Evolutionary conservation across 2,329 filamentous ascomycete species (phyloP).

Genomic region (Eutypa lata): DNA sequence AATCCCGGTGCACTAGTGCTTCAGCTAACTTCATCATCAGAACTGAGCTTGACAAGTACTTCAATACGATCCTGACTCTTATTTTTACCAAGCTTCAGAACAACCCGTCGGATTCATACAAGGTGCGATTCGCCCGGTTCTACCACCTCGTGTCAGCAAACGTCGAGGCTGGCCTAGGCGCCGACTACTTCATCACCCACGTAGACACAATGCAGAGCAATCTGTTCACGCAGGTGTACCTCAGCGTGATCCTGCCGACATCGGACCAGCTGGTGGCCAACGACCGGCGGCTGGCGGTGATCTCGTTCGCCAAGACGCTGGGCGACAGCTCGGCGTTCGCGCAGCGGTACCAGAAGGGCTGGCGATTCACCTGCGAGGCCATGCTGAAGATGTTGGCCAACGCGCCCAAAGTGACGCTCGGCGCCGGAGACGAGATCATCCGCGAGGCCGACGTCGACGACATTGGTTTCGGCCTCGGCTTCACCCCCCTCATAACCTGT

Average conservation of each 20-base stretch:
- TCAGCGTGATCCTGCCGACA: slow-evolving; percentile 79
- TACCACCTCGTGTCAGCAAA: slow-evolving; percentile 87
- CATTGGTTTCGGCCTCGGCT: slow-evolving; percentile 89
- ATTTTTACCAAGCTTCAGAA: slow-evolving; percentile 76
- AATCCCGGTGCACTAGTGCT: not conserved
- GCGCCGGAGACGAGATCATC: slow-evolving; percentile 71
- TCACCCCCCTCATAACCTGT: slow-evolving; percentile 92
- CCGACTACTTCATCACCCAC: slow-evolving; percentile 86
- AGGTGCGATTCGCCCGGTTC: slow-evolving; percentile 85
- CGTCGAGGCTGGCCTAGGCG: slow-evolving; percentile 75
- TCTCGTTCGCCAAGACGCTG: slow-evolving; percentile 89
- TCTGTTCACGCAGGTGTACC: slow-evolving; percentile 82
- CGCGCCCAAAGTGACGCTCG: slow-evolving; percentile 65
- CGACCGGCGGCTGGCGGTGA: slow-evolving; percentile 89
- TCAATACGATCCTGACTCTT: slow-evolving; percentile 74
- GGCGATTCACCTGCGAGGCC: slow-evolving; percentile 86
- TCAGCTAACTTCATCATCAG: slow-evolving; percentile 35
- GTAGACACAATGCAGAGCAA: slow-evolving; percentile 78
- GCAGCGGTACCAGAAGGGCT: slow-evolving; percentile 79
- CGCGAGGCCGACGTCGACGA: slow-evolving; percentile 92
- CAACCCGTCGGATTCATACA: slow-evolving; percentile 70
- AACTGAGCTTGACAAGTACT: slow-evolving; percentile 68
- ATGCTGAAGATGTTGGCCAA: slow-evolving; percentile 86
- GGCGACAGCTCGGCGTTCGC: slow-evolving; percentile 84
- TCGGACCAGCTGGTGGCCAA: slow-evolving; percentile 86